These are phyloP conservation scores for Jamesozyma spencerorum DNA, from an alignment of 805 yeast species.

Conservation along the genomic window DNA sequence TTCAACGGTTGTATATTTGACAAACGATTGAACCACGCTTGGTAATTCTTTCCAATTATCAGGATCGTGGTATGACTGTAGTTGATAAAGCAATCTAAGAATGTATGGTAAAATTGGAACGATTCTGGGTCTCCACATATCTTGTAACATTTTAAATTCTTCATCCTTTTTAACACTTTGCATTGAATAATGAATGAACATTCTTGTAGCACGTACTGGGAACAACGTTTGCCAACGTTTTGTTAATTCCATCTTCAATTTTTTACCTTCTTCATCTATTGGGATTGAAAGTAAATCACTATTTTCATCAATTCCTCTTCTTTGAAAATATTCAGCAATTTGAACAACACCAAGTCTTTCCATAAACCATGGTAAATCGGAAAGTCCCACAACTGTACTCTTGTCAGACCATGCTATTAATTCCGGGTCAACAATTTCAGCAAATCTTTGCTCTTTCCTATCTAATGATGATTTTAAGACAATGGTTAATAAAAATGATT, in stretches of 20 bases:
- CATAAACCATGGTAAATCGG: constrained; percentile 96
- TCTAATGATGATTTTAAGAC: constrained; percentile 75
- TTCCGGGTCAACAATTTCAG: constrained; percentile 88
- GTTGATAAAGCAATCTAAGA: constrained; percentile 75
- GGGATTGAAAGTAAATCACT: constrained; percentile 67
- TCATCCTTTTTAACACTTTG: constrained; percentile 77
- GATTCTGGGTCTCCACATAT: constrained; percentile 87
- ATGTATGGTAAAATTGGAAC: constrained; percentile 88
- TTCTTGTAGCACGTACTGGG: constrained; percentile 92
- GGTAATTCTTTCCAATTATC: constrained; percentile 85
- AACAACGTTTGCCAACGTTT: constrained; percentile 90
- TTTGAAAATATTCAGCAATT: constrained; percentile 83
- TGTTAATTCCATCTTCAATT: constrained; percentile 65
- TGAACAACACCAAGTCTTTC: constrained; percentile 90
- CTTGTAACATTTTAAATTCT: constrained; percentile 56
- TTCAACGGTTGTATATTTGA: constrained; percentile 80
- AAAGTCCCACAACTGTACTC: constrained; percentile 77
- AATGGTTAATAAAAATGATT: constrained; percentile 82
- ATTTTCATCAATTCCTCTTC: constrained; percentile 66
- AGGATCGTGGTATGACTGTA: constrained; percentile 91
- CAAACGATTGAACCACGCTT: constrained; percentile 82
- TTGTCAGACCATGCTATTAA: constrained; percentile 88
- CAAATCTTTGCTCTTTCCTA: constrained; percentile 68
- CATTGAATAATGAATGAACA: constrained; percentile 89
- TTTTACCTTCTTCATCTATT: constrained; percentile 85